Conservation (phyloP, 345 rosid genomes). For the Cardiospermum halicacabum region DNA sequence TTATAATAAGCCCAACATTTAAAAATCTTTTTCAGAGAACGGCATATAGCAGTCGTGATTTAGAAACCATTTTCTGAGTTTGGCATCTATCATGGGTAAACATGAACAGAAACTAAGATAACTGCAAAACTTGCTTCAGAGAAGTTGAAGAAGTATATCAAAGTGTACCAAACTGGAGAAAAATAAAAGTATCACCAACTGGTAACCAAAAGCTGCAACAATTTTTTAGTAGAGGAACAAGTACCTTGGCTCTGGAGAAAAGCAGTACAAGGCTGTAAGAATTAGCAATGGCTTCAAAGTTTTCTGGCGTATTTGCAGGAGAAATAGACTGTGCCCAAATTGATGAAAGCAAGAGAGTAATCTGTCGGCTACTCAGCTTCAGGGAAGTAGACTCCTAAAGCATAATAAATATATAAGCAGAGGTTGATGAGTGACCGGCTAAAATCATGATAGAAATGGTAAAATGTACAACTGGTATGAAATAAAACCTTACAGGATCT, state of each 20-base stretch:
- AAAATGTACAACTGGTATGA: slow-evolving; percentile 1
- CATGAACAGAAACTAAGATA: background rate
- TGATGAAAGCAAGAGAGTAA: slow-evolving; percentile 85
- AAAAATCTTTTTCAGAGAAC: background rate
- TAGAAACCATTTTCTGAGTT: slow-evolving; percentile 1
- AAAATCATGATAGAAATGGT: background rate
- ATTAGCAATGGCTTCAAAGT: slow-evolving; percentile 92
- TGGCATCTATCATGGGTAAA: slow-evolving; percentile 1
- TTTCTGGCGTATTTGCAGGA: slow-evolving; percentile 80
- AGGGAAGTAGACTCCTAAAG: slow-evolving; percentile 61
- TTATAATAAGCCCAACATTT: background rate
- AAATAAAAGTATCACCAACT: background rate
- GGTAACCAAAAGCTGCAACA: slow-evolving; percentile 2
- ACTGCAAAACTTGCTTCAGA: background rate
- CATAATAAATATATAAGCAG: slow-evolving; percentile 9
- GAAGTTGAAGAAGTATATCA: background rate
- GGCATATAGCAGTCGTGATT: background rate
- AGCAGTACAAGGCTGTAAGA: slow-evolving; percentile 82
- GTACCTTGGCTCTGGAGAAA: slow-evolving; percentile 92
- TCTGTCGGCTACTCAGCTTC: slow-evolving; percentile 91
- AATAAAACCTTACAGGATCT: slow-evolving; percentile 40
- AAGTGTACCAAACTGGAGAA: background rate
- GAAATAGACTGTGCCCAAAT: slow-evolving; percentile 92
- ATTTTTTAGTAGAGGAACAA: slow-evolving; percentile 5
- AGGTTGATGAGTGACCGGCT: slow-evolving; percentile 6